These are phyloP conservation scores for Hibiscus syriacus DNA, from an alignment of 345 rosid species.

Conservation along the genomic window DNA sequence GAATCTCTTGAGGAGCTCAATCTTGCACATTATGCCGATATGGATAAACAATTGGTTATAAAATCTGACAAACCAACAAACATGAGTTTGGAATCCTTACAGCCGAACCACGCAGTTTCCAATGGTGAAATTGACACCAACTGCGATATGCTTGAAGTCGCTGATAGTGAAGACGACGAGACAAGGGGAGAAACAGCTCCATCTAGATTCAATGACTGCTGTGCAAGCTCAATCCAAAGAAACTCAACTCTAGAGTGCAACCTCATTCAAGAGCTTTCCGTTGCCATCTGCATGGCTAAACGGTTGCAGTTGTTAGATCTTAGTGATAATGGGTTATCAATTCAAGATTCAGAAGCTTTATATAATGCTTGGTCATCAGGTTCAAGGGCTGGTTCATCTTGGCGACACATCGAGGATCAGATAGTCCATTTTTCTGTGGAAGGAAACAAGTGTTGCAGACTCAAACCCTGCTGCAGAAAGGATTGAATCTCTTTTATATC, in stretches of 20 bases:
- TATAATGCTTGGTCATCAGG: slow-evolving; percentile 60
- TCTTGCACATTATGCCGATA: slow-evolving; percentile 47
- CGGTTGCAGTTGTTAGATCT: slow-evolving; percentile 54
- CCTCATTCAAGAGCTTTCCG: slow-evolving; percentile 41
- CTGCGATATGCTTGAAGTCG: slow-evolving; percentile 54
- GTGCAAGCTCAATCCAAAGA: slow-evolving; percentile 34
- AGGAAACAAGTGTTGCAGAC: slow-evolving; percentile 48
- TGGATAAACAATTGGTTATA: slow-evolving; percentile 19
- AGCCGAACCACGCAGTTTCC: slow-evolving; percentile 16
- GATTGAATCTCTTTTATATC: slow-evolving; percentile 33
- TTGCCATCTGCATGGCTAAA: slow-evolving; percentile 57
- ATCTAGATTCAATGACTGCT: no score
- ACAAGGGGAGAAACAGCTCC: slow-evolving; percentile 20
- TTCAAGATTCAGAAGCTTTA: slow-evolving; percentile 35
- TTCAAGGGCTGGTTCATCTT: slow-evolving; percentile 32
- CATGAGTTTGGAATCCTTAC: slow-evolving; percentile 16
- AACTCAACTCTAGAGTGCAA: slow-evolving; percentile 29
- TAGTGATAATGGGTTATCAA: slow-evolving; percentile 64
- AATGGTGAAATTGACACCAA: slow-evolving; percentile 26
- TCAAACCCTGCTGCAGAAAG: slow-evolving; percentile 69
- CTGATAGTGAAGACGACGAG: slow-evolving; percentile 78
- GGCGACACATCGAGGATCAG: slow-evolving; percentile 50
- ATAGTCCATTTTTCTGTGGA: slow-evolving; percentile 50
- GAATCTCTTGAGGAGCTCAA: slow-evolving; percentile 64
- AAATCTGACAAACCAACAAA: slow-evolving; percentile 13